These are phyloP conservation scores for Pyrus betulifolia DNA, from an alignment of 306 rosid species.

Conservation along the genomic window DNA sequence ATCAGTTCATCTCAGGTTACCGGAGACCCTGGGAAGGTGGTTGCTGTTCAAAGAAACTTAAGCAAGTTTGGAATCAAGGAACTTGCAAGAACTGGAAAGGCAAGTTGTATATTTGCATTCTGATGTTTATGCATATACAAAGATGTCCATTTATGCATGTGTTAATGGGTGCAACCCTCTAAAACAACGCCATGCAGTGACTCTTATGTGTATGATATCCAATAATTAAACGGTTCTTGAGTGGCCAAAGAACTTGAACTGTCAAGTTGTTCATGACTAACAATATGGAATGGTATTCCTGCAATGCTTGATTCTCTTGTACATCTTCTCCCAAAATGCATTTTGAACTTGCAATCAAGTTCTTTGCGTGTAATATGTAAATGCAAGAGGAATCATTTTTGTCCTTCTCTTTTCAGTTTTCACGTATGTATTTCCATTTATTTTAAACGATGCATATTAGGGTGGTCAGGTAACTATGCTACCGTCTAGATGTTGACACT, in stretches of 20 bases:
- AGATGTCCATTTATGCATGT: background rate
- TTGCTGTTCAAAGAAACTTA: slow-evolving; percentile 46
- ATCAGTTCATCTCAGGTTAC: slow-evolving; percentile 32
- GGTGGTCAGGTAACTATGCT: background rate
- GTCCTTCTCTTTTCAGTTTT: background rate
- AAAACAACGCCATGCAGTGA: background rate
- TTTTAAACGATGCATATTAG: background rate
- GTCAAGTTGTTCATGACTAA: background rate
- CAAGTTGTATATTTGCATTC: background rate
- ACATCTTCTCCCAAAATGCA: too few species aligned
- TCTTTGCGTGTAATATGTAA: too few species aligned
- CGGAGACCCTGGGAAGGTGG: slow-evolving; percentile 60
- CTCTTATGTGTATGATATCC: background rate
- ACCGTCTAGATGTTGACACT: background rate
- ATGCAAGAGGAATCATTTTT: background rate
- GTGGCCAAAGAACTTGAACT: background rate
- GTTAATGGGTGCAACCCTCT: background rate
- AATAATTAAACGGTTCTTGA: background rate
- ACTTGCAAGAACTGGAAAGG: slow-evolving; percentile 62
- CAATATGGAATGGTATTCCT: background rate
- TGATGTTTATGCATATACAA: background rate
- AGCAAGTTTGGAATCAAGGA: slow-evolving; percentile 48
- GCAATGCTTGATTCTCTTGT: too few species aligned
- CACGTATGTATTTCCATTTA: background rate
- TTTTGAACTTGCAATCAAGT: too few species aligned